phyloP scores from a whole-genome alignment of 805 yeast species.

The Candida broadrunensis region DNA sequence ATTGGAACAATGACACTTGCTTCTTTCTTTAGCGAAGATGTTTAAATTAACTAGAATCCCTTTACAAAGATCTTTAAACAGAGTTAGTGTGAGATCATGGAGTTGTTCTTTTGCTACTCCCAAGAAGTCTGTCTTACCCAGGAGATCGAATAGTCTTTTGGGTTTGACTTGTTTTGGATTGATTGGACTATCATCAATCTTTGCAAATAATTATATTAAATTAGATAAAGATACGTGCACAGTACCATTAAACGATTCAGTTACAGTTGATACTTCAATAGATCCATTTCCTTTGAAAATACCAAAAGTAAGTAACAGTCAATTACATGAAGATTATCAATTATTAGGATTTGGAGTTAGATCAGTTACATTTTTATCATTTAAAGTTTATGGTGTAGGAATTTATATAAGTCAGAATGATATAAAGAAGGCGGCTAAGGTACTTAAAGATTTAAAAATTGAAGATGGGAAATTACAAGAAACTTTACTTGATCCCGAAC shows the following conservation, averaged over 20 bases:
- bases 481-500: slow-evolving; percentile 45
- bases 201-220: background rate
- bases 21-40: too few species aligned
- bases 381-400: slow-evolving; percentile 87
- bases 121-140: background rate
- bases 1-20: too few species aligned
- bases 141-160: background rate
- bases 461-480: slow-evolving; percentile 5
- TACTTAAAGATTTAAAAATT: slow-evolving; percentile 30
- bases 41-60: too few species aligned
- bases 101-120: background rate
- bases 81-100: background rate
- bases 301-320: slow-evolving; percentile 7
- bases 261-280: slow-evolving; percentile 50
- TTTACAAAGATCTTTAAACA: background rate
- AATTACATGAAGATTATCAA: slow-evolving; percentile 38
- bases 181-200: background rate
- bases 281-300: slow-evolving; percentile 43
- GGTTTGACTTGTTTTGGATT: background rate
- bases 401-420: slow-evolving; percentile 71
- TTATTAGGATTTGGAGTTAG: slow-evolving; percentile 81
- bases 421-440: slow-evolving; percentile 22
- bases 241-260: slow-evolving; percentile 13
- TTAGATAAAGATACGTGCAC: background rate
- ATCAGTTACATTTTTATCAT: slow-evolving; percentile 73